phyloP scores from a whole-genome alignment of 1,139 yeast genomes.

The Yamadazyma mexicana region DNA sequence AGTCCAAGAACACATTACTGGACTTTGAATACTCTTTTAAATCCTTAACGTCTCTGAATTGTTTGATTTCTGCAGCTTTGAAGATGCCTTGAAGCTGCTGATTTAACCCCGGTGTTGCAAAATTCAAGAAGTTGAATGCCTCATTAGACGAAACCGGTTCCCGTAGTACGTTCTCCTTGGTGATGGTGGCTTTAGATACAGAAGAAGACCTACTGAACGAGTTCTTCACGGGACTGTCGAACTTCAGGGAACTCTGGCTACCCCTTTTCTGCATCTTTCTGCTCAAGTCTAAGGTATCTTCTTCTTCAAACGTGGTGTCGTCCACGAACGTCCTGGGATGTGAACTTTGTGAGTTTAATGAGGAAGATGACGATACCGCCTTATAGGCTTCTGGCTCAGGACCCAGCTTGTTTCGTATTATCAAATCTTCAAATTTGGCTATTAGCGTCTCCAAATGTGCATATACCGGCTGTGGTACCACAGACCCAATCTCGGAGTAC shows the following conservation, averaged over 20 bases:
- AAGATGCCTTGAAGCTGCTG: slow-evolving; percentile 5
- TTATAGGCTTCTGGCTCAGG: no score
- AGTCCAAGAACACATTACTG: slow-evolving; percentile 9
- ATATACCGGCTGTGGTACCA: neutral
- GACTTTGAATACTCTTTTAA: slow-evolving; percentile 4
- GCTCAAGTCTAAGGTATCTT: neutral
- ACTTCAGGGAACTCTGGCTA: slow-evolving; percentile 1
- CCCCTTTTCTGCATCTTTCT: neutral
- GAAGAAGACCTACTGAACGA: slow-evolving; percentile 10
- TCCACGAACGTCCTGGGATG: neutral
- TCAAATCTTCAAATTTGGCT: slow-evolving; percentile 1
- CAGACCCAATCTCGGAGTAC: neutral
- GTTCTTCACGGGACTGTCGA: slow-evolving; percentile 6
- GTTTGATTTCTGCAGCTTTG: slow-evolving; percentile 1
- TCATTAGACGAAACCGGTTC: slow-evolving; percentile 8
- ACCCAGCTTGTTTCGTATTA: slow-evolving; percentile 1
- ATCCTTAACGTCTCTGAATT: slow-evolving; percentile 2
- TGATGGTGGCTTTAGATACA: slow-evolving; percentile 12
- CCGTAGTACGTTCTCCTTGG: slow-evolving; percentile 13
- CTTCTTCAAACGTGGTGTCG: slow-evolving; percentile 3
- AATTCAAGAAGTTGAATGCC: slow-evolving; percentile 7
- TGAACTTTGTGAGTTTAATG: no score
- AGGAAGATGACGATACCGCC: neutral
- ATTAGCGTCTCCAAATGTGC: slow-evolving; percentile 1
- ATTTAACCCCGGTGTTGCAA: slow-evolving; percentile 12